These are phyloP conservation scores for Chalaropsis thielavioides DNA, from an alignment of 2,329 filamentous ascomycete genomes.

Conservation along the genomic window DNA sequence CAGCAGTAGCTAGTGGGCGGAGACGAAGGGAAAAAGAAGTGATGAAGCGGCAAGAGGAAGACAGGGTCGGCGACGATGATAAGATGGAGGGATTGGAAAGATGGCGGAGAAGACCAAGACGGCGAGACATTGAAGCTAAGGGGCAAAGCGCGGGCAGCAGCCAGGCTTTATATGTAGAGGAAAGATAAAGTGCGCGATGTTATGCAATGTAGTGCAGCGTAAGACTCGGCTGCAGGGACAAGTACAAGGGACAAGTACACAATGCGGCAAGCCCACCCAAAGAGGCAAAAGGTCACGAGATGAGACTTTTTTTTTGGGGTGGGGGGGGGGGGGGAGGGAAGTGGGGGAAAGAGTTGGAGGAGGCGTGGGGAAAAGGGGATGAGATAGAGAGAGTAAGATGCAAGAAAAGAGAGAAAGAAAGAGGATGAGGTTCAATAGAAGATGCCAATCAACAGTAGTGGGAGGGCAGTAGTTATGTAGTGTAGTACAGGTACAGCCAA, in stretches of 20 bases:
- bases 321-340: background rate
- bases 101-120: slow-evolving; percentile 11
- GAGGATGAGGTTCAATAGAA: background rate
- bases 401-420: background rate
- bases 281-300: slow-evolving; percentile 1
- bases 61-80: slow-evolving; percentile 5
- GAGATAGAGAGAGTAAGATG: background rate
- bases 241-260: slow-evolving; percentile 1
- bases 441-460: background rate
- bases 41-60: slow-evolving; percentile 10
- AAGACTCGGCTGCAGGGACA: slow-evolving; percentile 1
- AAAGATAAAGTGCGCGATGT: slow-evolving; percentile 1
- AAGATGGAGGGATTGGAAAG: slow-evolving; percentile 3
- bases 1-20: slow-evolving; percentile 2
- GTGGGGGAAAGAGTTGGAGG: background rate
- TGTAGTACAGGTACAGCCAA: background rate
- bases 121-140: slow-evolving; percentile 13
- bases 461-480: background rate
- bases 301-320: slow-evolving; percentile 2
- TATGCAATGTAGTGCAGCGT: background rate
- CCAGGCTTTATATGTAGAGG: slow-evolving; percentile 15
- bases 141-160: slow-evolving; percentile 1
- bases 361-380: background rate
- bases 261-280: background rate
- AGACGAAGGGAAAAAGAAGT: slow-evolving; percentile 15